Conservation (phyloP, 2,329 filamentous ascomycete genomes). For the Venturia pyrina region DNA sequence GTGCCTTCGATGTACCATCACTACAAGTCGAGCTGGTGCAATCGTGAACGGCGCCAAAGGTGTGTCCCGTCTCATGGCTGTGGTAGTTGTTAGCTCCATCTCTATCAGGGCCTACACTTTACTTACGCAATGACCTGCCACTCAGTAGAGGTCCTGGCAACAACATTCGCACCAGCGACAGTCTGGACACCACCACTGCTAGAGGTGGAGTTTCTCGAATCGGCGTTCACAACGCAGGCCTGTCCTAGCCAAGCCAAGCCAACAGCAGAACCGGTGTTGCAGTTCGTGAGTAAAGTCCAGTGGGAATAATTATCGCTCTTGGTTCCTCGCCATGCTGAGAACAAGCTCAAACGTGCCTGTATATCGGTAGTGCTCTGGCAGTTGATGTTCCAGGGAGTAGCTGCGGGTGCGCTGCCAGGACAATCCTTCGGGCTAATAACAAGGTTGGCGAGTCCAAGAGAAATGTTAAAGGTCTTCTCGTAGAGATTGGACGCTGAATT, state of each 20-base stretch:
- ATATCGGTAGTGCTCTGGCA: constrained; percentile 57
- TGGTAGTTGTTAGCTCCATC: not conserved
- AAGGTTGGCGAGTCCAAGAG: constrained; percentile 77
- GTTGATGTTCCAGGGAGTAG: constrained; percentile 73
- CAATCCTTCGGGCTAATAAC: constrained; percentile 68
- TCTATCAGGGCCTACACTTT: not conserved
- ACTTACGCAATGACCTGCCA: constrained; percentile 80
- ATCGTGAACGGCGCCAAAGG: constrained; percentile 92
- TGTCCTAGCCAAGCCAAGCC: constrained; percentile 90
- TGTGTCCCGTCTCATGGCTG: constrained; percentile 79
- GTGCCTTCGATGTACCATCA: constrained; percentile 47
- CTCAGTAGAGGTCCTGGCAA: constrained; percentile 70
- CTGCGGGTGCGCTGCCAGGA: constrained; percentile 54
- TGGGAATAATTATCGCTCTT: constrained; percentile 75
- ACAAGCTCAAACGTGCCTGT: constrained; percentile 69
- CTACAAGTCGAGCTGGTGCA: constrained; percentile 61
- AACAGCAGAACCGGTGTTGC: constrained; percentile 73
- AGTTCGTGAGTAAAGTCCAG: constrained; percentile 82
- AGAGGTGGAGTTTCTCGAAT: constrained; percentile 30
- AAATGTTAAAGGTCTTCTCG: constrained; percentile 89
- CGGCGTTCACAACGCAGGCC: constrained; percentile 56
- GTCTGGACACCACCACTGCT: constrained; percentile 46
- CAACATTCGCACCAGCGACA: constrained; percentile 79
- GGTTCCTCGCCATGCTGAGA: constrained; percentile 78
- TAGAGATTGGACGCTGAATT: constrained; percentile 82